Evolutionary conservation across 192 early-diverging fungal species (phyloP).

Genomic region (Coemansia sp.): DNA sequence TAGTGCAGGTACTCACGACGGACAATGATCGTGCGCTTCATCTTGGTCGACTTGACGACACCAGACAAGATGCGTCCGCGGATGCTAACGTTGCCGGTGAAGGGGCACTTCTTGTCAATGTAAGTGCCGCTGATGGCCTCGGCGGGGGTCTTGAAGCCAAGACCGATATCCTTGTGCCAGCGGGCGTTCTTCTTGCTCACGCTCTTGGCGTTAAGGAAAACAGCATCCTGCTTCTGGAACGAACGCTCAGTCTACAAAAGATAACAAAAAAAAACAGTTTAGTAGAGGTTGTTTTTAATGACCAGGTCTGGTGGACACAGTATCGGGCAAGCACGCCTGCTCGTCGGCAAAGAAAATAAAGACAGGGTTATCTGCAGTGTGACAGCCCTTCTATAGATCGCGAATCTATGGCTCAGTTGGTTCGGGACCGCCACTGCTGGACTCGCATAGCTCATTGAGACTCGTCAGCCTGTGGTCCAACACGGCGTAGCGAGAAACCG

Average conservation of each 20-base stretch:
- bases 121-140: conserved; percentile 97
- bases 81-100: conserved; percentile 94
- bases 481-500: neutral
- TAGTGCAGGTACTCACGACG: conserved; percentile 99
- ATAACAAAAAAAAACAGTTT: neutral
- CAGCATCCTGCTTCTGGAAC: conserved; percentile 94
- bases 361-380: neutral
- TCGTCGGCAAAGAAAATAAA: neutral
- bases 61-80: conserved; percentile 97
- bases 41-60: conserved; percentile 91
- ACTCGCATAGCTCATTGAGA: neutral
- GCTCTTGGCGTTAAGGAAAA: conserved; percentile 88
- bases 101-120: conserved; percentile 99
- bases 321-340: neutral
- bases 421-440: neutral
- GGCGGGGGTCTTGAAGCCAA: conserved; percentile 99
- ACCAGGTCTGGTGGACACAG: neutral
- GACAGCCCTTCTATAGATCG: neutral
- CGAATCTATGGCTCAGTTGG: neutral
- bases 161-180: conserved; percentile 99
- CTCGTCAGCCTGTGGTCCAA: too few species aligned
- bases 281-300: neutral
- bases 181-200: conserved; percentile 72
- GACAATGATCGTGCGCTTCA: conserved; percentile 98
- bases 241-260: conserved; percentile 84